Conservation (phyloP, 139 green algal species). For the Tetraselmis striata region DNA sequence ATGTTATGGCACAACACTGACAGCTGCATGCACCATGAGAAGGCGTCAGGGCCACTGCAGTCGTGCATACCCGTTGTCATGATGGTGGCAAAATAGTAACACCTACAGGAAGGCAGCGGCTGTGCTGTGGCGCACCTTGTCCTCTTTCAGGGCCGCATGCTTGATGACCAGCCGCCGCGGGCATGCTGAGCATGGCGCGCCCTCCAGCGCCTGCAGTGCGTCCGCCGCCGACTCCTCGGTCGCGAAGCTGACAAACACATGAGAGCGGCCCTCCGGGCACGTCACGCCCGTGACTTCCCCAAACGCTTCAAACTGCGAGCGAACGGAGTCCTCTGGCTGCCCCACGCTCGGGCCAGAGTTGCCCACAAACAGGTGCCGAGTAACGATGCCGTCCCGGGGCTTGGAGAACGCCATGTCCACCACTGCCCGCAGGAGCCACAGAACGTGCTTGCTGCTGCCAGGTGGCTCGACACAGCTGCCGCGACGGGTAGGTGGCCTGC, state of each 20-base stretch:
- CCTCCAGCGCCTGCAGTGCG: slow-evolving; percentile 21
- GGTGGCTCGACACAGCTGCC: no score
- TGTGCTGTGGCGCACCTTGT: slow-evolving; percentile 12
- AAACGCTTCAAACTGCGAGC: slow-evolving; percentile 12
- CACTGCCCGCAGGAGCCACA: no score
- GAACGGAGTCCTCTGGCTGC: slow-evolving; percentile 5
- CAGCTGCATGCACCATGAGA: no score
- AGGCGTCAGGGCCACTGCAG: no score
- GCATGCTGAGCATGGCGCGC: slow-evolving; percentile 2
- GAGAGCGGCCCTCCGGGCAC: slow-evolving; percentile 15
- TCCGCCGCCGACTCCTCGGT: slow-evolving; percentile 14
- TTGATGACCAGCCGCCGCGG: slow-evolving; percentile 28
- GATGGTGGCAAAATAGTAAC: no score
- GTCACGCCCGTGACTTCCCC: slow-evolving; percentile 13
- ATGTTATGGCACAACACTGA: no score
- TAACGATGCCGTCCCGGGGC: slow-evolving; percentile 10
- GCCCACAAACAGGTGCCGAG: slow-evolving; percentile 45
- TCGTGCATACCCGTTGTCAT: no score
- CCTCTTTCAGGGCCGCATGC: slow-evolving; percentile 31
- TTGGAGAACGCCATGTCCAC: slow-evolving; percentile 2
- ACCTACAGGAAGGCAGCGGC: neutral
- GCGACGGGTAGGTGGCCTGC: no score
- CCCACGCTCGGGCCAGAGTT: slow-evolving; percentile 40
- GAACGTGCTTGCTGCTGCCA: no score
- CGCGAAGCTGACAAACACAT: slow-evolving; percentile 30